Evolutionary conservation across 2,329 filamentous ascomycete genomes (phyloP).

Genomic region (Elsinoe fawcettii): DNA sequence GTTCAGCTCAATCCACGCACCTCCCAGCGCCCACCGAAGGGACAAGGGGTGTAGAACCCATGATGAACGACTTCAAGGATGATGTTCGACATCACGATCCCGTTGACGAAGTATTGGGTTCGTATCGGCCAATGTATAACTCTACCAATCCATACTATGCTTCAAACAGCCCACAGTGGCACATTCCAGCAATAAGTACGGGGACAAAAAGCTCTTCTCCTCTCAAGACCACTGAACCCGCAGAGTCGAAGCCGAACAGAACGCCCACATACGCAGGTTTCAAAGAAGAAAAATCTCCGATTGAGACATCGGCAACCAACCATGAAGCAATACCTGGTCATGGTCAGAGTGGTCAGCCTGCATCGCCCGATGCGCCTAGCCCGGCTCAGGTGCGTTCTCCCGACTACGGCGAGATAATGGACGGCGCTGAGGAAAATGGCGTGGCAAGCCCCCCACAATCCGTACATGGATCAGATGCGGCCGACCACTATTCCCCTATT

Average conservation of each 20-base stretch:
- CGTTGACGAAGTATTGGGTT: too few relatives aligned
- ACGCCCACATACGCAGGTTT: neutral
- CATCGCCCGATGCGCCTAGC: neutral
- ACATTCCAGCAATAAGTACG: neutral
- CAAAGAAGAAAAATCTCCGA: neutral
- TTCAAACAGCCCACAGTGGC: too few relatives aligned
- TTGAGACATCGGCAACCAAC: neutral
- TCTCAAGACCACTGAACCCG: too few relatives aligned
- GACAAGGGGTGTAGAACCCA: too few relatives aligned
- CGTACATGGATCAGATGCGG: neutral
- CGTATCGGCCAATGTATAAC: too few relatives aligned
- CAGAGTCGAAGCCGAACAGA: neutral
- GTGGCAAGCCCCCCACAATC: neutral
- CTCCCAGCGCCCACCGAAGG: too few relatives aligned
- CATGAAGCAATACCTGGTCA: too few relatives aligned
- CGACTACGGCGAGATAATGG: neutral
- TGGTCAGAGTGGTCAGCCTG: too few relatives aligned
- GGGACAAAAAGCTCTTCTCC: neutral
- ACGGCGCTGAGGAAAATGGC: neutral
- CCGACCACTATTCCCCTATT: neutral
- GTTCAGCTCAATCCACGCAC: too few relatives aligned
- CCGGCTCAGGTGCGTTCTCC: neutral
- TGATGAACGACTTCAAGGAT: too few relatives aligned
- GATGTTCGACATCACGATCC: too few relatives aligned
- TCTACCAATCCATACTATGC: too few relatives aligned